Base-by-base conservation (phyloP, 805 yeast genomes). In the Candida schatavii region DNA sequence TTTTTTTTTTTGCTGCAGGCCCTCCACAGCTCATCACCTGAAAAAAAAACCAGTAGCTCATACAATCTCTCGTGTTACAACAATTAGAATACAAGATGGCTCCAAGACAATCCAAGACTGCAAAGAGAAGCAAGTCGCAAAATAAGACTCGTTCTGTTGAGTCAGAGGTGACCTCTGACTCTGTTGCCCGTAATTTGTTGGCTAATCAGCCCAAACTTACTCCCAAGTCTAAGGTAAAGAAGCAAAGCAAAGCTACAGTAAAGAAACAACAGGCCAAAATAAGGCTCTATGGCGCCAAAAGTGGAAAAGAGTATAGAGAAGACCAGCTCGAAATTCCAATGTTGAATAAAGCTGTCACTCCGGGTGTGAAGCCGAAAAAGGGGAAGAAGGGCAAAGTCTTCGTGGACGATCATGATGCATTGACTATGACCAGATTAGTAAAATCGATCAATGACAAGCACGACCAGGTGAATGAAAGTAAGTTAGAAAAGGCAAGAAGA, bases 361-460 rank as follows among this genome's bases (percentile, higher is more conserved):
- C 98, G 0, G 98, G 98, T 29, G 83, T 70, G 5, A 68, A 84
- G 38, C 80, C 78, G 46, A 81, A 80, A 54, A 77, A 73, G 51
- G 97, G 97, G 36, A 91, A 91, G 66, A 90, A 90, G 59, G 93
- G 93, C 29, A 86, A 86, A 67, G 82, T 81, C 54, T 85, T 86
- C 58, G 76, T 86, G 21, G 83, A 69, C 32, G 95, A 86, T 54
- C 75, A 79, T 51, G 88, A 88, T 56, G 62, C 75, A 11, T 56
- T 79, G 35, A 73, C 77, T 25, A 56, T 88, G 66, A 78, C 77
- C 48, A 74, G 95, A 61, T 72, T 91, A 45, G 80, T 90, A 40
- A 83, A 81, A 49, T 79, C 84, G 25, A 88, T 93, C 42, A 89
- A 88, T 53, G 95, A 89, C 57, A 78, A 83, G 46, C 74, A 81